phyloP scores from a whole-genome alignment of 106 monocot species.

The Cymbidium sinense region DNA sequence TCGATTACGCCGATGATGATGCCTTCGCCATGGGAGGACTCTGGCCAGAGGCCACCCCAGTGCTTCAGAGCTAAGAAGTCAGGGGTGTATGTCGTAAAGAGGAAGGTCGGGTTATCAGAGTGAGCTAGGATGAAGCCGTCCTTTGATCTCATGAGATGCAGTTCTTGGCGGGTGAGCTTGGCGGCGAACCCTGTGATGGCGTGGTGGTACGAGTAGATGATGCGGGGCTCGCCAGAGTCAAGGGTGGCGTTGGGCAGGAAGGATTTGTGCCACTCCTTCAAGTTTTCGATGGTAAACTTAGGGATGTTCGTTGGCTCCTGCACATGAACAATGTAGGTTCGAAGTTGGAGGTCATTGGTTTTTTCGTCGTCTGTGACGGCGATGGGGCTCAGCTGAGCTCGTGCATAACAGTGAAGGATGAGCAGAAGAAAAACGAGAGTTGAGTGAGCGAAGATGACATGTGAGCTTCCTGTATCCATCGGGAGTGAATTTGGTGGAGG shows the following conservation, averaged over 20 bases:
- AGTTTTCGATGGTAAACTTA: neutral
- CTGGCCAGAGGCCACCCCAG: conserved; percentile 1
- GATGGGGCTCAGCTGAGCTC: neutral
- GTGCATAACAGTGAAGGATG: neutral
- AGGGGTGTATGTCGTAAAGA: conserved; percentile 30
- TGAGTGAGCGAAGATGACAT: neutral
- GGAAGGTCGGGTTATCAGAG: neutral
- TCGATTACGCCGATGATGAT: conserved; percentile 34
- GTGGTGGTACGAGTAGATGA: conserved; percentile 22
- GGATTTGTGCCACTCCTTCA: conserved; percentile 6
- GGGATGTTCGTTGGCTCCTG: neutral
- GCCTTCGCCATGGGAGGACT: conserved; percentile 18
- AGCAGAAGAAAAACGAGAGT: neutral
- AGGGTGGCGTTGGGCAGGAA: conserved; percentile 9
- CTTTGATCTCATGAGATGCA: conserved; percentile 5
- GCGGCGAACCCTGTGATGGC: conserved; percentile 28
- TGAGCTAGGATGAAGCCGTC: conserved; percentile 23
- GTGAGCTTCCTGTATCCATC: neutral
- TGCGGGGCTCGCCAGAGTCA: neutral
- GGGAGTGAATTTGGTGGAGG: neutral
- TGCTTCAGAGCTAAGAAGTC: conserved; percentile 20
- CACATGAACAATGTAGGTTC: conserved; percentile 19
- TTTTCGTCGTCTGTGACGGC: neutral
- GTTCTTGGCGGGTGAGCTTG: conserved; percentile 18
- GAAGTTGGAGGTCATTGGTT: neutral